A percentile compares a stretch with the other conserved stretches of the same genome.
These are phyloP conservation scores for Fusarium sp. DNA, from an alignment of 2,329 filamentous ascomycete species.

Conservation along the genomic window DNA sequence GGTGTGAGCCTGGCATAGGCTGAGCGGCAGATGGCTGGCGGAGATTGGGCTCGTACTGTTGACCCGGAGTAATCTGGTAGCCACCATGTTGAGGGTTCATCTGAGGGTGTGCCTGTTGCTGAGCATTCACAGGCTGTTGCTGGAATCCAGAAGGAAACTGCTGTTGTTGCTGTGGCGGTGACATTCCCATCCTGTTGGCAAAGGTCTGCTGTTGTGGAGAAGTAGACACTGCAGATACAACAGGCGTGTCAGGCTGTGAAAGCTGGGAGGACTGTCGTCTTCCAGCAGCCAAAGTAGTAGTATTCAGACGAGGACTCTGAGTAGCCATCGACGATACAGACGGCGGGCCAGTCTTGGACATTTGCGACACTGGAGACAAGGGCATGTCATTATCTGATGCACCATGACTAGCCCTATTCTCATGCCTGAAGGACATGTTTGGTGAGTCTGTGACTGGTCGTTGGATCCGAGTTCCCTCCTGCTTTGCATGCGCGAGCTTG, in stretches of 20 bases:
- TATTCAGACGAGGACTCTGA: constrained; percentile 40
- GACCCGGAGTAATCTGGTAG: constrained; percentile 22
- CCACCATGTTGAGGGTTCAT: constrained; percentile 4
- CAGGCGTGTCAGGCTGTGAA: constrained; percentile 19
- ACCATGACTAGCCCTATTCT: constrained; percentile 6
- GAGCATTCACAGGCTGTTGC: constrained; percentile 2
- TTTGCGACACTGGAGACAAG: constrained; percentile 39
- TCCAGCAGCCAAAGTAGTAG: constrained; percentile 7
- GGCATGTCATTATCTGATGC: constrained; percentile 23
- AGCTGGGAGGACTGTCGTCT: constrained; percentile 28
- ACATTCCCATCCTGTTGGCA: constrained; percentile 17
- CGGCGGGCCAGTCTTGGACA: constrained; percentile 34
- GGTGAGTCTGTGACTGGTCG: constrained; percentile 26
- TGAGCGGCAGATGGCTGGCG: constrained; percentile 9
- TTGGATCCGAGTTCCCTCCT: constrained; percentile 18
- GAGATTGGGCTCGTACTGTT: constrained; percentile 20
- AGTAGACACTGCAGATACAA: constrained; percentile 20
- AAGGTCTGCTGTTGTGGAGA: constrained; percentile 28
- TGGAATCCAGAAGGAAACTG: constrained; percentile 17
- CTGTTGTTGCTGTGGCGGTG: constrained; percentile 24
- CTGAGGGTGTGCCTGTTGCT: neutral
- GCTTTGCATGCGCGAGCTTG: constrained; percentile 17
- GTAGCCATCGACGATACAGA: constrained; percentile 40
- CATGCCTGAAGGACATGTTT: constrained; percentile 24
- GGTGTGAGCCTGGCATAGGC: constrained; percentile 12